Percentiles rank a stretch among this genome's conserved stretches.
phyloP scores from a whole-genome alignment of 345 rosid genomes.

The Citrus cavaleriei region DNA sequence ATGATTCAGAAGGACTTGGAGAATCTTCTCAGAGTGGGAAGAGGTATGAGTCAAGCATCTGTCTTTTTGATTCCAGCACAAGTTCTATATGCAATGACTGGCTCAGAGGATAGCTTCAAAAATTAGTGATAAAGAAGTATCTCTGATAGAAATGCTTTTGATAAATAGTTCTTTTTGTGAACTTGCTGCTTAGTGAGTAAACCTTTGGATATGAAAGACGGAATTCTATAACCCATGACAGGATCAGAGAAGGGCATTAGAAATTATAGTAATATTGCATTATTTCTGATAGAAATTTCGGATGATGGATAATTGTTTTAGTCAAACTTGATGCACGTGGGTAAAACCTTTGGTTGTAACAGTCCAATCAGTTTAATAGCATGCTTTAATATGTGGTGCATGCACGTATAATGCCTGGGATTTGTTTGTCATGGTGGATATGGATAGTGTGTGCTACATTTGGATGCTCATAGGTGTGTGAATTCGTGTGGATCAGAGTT shows the following conservation, averaged over 20 bases:
- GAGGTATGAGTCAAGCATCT: constrained; percentile 40
- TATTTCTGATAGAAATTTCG: not conserved
- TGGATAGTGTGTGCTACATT: not conserved
- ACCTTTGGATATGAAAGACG: not conserved
- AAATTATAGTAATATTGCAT: not conserved
- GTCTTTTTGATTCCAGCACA: constrained; percentile 1
- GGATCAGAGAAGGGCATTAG: not conserved
- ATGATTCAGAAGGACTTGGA: constrained; percentile 59
- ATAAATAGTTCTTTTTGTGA: not conserved
- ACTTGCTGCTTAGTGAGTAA: not conserved
- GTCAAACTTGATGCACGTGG: not conserved
- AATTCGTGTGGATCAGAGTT: not conserved
- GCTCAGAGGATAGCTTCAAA: not conserved
- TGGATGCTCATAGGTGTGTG: not conserved
- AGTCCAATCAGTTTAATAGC: not conserved
- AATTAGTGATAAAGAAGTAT: not conserved
- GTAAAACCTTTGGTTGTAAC: not conserved
- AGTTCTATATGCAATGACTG: not conserved
- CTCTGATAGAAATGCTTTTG: not conserved
- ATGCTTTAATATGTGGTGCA: not conserved
- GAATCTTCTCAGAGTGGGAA: constrained; percentile 41
- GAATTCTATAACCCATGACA: not conserved
- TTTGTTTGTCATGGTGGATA: not conserved
- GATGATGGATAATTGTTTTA: not conserved
- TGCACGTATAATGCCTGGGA: not conserved